phyloP scores from a whole-genome alignment of 1,284 basidiomycete species.

The Rhodotorula sp. region DNA sequence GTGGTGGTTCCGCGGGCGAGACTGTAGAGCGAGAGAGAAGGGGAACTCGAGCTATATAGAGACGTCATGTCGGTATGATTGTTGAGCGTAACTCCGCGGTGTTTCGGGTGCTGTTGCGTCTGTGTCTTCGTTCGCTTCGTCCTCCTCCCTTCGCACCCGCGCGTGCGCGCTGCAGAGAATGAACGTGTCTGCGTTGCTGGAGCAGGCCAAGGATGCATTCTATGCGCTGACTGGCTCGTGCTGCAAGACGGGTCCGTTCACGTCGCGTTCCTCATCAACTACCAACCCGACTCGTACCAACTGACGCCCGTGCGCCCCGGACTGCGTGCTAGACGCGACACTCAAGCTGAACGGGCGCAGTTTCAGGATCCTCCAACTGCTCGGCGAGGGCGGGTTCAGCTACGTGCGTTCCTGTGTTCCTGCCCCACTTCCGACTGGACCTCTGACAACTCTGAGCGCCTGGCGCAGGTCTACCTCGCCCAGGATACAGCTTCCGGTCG shows the following conservation, averaged over 20 bases:
- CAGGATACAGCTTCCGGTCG: slow-evolving; percentile 56
- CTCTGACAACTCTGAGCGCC: slow-evolving; percentile 54
- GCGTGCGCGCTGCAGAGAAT: not conserved
- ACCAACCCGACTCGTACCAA: not conserved
- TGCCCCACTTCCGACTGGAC: not conserved
- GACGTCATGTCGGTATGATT: no score
- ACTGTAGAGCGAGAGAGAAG: not conserved
- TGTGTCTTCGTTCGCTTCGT: not conserved
- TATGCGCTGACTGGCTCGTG: slow-evolving; percentile 74
- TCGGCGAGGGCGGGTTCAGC: slow-evolving; percentile 93
- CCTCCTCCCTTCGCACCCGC: not conserved
- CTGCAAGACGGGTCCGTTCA: slow-evolving; percentile 55
- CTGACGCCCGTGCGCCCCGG: not conserved
- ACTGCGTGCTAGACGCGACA: slow-evolving; percentile 60
- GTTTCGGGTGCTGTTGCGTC: no score
- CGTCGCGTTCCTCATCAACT: not conserved
- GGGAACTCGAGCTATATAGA: no score
- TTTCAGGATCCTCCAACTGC: slow-evolving; percentile 82
- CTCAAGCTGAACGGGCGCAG: slow-evolving; percentile 91
- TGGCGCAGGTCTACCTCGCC: slow-evolving; percentile 42
- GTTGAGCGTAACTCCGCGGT: no score
- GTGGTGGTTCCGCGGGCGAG: not conserved
- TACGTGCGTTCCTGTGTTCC: slow-evolving; percentile 69
- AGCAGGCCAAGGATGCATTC: slow-evolving; percentile 72
- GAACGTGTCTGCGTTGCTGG: slow-evolving; percentile 54